These are phyloP conservation scores for Penicillium sp. DNA, from an alignment of 2,329 filamentous ascomycete genomes.

Conservation along the genomic window DNA sequence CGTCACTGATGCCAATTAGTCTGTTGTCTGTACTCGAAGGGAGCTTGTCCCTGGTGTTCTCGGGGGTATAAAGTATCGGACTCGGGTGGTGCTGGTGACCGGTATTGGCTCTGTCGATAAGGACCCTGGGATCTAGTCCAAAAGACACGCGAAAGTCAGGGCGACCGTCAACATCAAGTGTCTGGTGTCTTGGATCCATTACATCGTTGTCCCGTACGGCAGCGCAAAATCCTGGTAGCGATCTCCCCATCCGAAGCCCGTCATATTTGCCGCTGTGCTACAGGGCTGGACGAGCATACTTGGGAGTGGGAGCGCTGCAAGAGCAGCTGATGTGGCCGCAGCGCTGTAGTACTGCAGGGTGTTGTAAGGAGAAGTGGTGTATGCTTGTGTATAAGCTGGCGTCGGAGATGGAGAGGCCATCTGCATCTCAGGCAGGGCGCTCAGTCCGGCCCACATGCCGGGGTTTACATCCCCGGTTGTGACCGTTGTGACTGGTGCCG, in stretches of 20 bases:
- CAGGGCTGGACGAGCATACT: constrained; percentile 86
- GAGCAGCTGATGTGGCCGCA: constrained; percentile 73
- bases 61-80: constrained; percentile 49
- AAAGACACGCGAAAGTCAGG: constrained; percentile 31
- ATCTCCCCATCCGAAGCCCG: constrained; percentile 79
- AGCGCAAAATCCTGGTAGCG: constrained; percentile 80
- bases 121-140: constrained; percentile 29
- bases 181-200: constrained; percentile 39
- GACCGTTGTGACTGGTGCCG: constrained; percentile 73
- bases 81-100: constrained; percentile 39
- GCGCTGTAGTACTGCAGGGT: constrained; percentile 74
- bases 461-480: constrained; percentile 74
- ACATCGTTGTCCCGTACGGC: constrained; percentile 78
- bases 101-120: constrained; percentile 22
- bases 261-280: constrained; percentile 76
- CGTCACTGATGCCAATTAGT: constrained; percentile 59
- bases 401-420: constrained; percentile 71
- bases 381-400: constrained; percentile 79
- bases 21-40: constrained; percentile 42
- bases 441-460: constrained; percentile 77
- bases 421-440: constrained; percentile 71
- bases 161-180: constrained; percentile 33
- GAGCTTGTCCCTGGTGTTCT: constrained; percentile 42
- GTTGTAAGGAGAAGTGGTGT: constrained; percentile 69
- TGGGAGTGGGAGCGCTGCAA: constrained; percentile 78